Percentiles rank a stretch among this genome's conserved stretches.
phyloP scores from a whole-genome alignment of 176 grass and related monocot genomes.

The Bothriochloa decipiens region DNA sequence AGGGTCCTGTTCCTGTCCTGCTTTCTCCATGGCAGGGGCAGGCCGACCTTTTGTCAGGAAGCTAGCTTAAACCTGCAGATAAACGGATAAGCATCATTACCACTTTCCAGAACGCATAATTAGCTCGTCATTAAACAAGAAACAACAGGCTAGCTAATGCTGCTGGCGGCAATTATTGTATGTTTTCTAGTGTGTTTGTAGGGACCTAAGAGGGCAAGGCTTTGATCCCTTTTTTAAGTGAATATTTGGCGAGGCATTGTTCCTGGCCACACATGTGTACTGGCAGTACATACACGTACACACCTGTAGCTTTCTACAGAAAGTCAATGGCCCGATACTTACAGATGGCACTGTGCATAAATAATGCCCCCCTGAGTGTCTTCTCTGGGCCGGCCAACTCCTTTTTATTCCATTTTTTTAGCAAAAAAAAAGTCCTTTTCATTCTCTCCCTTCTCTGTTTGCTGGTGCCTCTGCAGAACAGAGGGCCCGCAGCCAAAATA shows the following conservation, averaged over 20 bases:
- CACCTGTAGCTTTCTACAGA: conserved; percentile 57
- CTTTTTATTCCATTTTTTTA: conserved; percentile 39
- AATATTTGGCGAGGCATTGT: conserved; percentile 29
- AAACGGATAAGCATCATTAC: conserved; percentile 54
- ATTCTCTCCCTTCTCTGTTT: conserved; percentile 53
- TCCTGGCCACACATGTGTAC: conserved; percentile 40
- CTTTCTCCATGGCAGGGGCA: conserved; percentile 26
- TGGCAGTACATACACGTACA: conserved; percentile 41
- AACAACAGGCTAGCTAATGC: conserved; percentile 22
- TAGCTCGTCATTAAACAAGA: conserved; percentile 38
- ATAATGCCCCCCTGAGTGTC: conserved; percentile 54
- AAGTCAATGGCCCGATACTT: conserved; percentile 80
- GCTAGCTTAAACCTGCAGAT: conserved; percentile 41
- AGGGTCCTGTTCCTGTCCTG: conserved; percentile 16
- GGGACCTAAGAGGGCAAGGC: conserved; percentile 19
- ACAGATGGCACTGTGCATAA: conserved; percentile 49
- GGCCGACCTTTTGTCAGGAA: conserved; percentile 48
- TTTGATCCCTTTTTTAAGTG: conserved; percentile 19
- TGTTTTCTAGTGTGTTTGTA: conserved; percentile 31
- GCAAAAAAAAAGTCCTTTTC: conserved; percentile 14
- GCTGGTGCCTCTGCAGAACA: conserved; percentile 51
- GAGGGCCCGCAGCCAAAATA: conserved; percentile 48
- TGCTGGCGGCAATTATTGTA: conserved; percentile 33
- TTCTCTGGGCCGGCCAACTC: conserved; percentile 48
- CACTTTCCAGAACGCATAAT: conserved; percentile 50